These are phyloP conservation scores for Juncus inflexus DNA, from an alignment of 176 grass and related monocot species.

Conservation along the genomic window DNA sequence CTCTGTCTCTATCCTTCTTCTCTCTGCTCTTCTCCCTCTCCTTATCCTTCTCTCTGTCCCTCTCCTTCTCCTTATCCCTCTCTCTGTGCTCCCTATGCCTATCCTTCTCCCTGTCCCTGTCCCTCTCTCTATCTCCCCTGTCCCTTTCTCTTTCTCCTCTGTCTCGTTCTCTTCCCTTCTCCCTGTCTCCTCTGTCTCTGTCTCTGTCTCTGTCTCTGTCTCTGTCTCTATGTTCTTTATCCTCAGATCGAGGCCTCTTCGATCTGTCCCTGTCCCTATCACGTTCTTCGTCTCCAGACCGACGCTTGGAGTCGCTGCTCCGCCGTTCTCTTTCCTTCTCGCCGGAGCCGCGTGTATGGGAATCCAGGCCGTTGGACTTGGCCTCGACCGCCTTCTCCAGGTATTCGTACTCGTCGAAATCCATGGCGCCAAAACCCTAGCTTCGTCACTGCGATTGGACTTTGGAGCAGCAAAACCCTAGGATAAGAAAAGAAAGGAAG, in stretches of 20 bases:
- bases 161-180: slow-evolving; percentile 36
- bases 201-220: slow-evolving; percentile 41
- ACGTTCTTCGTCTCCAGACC: slow-evolving; percentile 50
- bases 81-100: slow-evolving; percentile 27
- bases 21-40: slow-evolving; percentile 31
- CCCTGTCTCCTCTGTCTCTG: slow-evolving; percentile 20
- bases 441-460: too few relatives aligned
- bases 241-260: slow-evolving; percentile 59
- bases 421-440: slow-evolving; percentile 32
- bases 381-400: slow-evolving; percentile 84
- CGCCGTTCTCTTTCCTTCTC: slow-evolving; percentile 59
- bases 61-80: slow-evolving; percentile 38
- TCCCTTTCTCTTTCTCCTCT: slow-evolving; percentile 39
- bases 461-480: neutral
- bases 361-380: slow-evolving; percentile 44
- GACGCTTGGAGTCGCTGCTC: slow-evolving; percentile 44
- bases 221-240: slow-evolving; percentile 44
- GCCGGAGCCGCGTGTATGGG: slow-evolving; percentile 14
- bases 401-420: slow-evolving; percentile 99
- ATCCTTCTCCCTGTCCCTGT: slow-evolving; percentile 45
- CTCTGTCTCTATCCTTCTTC: slow-evolving; percentile 29
- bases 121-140: slow-evolving; percentile 39
- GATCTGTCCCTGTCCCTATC: slow-evolving; percentile 35
- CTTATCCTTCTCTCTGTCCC: slow-evolving; percentile 33
- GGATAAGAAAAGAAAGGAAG: neutral